Evolutionary conservation across 148 eudicot species (phyloP), one percentile per base, ranked within the genome.

Genomic region (Selenicereus undatus): DNA sequence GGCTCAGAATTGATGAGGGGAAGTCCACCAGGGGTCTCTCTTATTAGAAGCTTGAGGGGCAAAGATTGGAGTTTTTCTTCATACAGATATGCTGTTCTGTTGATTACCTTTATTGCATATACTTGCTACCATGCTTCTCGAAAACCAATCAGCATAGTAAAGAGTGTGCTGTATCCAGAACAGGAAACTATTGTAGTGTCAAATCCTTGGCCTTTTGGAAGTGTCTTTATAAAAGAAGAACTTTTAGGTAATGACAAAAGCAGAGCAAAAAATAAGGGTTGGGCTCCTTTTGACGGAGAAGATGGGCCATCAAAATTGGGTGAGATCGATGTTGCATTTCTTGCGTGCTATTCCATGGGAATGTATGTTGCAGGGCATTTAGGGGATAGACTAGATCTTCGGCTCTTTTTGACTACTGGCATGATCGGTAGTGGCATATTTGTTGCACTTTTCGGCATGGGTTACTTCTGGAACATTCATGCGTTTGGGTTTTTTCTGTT

Each of bases 381-480:
- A 62, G 99, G 98, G n/a, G 99, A 96, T 87, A 85, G 85, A 12
- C 82, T 92, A 70, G 99, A 96, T 79, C 88, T 96, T 3, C 86
- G 99, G 21, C 73, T 93, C 78, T 96, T 96, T 81, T 87, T 96
- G 81, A 90, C 97, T 8, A 68, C 89, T 12, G 99, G 99, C 83
- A 96, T 96, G 99, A 74, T 96, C 60, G 98, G 99, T 12, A 96
- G 98, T 82, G 99, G 99, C 52, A 82, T 93, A 43, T 96, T 96
- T 77, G 97, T 93, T 62, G 98, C 85, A 17, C 87, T 96, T 4
- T 96, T 92, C 73, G 99, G 99, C 22, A 81, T 93, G 87, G 99
- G 99, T 5, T 96, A 87, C 78, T 96, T 92, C 48, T 92, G 91
- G 93, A 86, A 92, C 73, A 71, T 93, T 62, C 99, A 96, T 64